Evolutionary conservation across 768 basidiomycete species (phyloP).

Genomic region (Exidia glandulosa): DNA sequence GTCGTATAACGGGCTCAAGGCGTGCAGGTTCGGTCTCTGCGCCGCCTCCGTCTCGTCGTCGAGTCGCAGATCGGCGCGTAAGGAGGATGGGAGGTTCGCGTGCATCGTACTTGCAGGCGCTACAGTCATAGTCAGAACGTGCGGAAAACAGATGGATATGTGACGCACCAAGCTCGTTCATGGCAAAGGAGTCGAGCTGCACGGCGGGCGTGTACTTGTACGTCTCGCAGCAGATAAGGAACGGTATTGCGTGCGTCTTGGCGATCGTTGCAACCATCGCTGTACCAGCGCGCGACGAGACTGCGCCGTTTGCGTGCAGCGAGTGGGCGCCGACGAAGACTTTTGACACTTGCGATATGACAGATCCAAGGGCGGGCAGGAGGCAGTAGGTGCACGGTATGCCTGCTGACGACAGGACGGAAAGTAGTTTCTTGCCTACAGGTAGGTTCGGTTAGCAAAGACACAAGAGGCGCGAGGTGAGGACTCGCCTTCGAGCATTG

Average conservation of each 20-base stretch:
- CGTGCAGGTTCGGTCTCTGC: slow-evolving; percentile 48
- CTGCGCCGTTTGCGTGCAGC: slow-evolving; percentile 86
- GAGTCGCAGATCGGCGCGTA: slow-evolving; percentile 8
- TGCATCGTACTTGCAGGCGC: not conserved
- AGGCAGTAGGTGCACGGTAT: slow-evolving; percentile 88
- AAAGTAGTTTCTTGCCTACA: slow-evolving; percentile 68
- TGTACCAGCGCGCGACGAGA: slow-evolving; percentile 89
- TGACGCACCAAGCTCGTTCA: slow-evolving; percentile 82
- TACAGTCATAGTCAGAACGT: not conserved
- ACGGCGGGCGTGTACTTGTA: slow-evolving; percentile 96
- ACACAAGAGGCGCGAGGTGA: not conserved
- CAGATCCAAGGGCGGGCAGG: slow-evolving; percentile 70
- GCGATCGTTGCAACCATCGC: slow-evolving; percentile 96
- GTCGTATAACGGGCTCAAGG: slow-evolving; percentile 85
- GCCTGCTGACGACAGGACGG: slow-evolving; percentile 50
- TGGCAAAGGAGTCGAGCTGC: slow-evolving; percentile 86
- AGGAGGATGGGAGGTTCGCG: slow-evolving; percentile 12
- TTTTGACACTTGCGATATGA: slow-evolving; percentile 72
- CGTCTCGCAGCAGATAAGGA: slow-evolving; percentile 95
- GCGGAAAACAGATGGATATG: not conserved
- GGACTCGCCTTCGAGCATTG: slow-evolving; percentile 70
- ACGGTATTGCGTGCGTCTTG: slow-evolving; percentile 77
- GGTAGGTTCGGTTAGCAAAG: not conserved
- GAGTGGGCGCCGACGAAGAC: slow-evolving; percentile 91
- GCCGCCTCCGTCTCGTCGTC: slow-evolving; percentile 16